Base-by-base conservation (phyloP, 805 yeast genomes). In the Starmerella gropengiesseri region DNA sequence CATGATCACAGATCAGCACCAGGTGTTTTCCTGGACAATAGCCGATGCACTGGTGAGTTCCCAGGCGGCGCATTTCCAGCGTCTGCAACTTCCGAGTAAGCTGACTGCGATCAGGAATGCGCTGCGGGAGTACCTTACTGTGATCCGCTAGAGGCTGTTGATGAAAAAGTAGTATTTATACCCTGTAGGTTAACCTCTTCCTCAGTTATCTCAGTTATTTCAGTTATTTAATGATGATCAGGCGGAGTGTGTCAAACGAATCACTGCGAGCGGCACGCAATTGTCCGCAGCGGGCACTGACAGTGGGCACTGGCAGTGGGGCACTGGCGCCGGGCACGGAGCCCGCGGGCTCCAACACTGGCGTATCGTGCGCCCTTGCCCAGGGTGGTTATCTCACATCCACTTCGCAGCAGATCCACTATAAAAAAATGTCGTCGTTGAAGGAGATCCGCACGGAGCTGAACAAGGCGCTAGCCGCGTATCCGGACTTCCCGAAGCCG, bases 401-500 rank as follows among this genome's bases (percentile, higher is more conserved):
- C n/a, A n/a, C n/a, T n/a, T n/a, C n/a, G n/a, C n/a, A 34, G 18
- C 22, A 34, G 3, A 34, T n/a, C 8, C 5, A 7, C 5, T 23
- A 5, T 14, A 7, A 8, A 3, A 2, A 31, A 8, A 34, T 34
- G 37, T 16, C 20, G 29, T 42, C 37, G 26, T 29, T 35, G 13
- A 37, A 41, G 12, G 52, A 47, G 20, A 50, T 49, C 49, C 52
- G 47, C 47, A 41, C 47, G 25, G 45, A 49, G 37, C 54, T 62
- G 33, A 49, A 53, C 44, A 50, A 50, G 32, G 54, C 59, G 31
- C 58, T 66, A 22, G 57, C 62, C 18, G 94, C 84, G 62, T 89
- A 82, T 70, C 94, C 89, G 51, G 85, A 91, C 68, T 91, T 91
- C 70, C 99, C 99, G 31, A 61, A 75, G 45, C 82, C 83, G 66